Evolutionary conservation across 345 rosid species (phyloP).

Genomic region (Diplotaxis tenuifolia): DNA sequence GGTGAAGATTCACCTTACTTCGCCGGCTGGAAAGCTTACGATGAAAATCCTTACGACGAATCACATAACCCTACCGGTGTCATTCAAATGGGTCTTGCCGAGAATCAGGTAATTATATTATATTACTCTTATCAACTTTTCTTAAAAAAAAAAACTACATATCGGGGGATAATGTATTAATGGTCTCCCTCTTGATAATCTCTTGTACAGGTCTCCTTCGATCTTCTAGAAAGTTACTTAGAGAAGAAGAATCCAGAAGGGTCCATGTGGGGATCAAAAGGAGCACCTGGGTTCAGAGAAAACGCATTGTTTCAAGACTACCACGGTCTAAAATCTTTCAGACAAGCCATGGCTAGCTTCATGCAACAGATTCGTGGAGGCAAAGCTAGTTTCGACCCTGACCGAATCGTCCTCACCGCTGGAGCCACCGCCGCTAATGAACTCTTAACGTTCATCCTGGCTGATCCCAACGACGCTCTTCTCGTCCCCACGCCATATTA

Average conservation of each 20-base stretch:
- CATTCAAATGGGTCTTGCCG: conserved; percentile 96
- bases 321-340: conserved; percentile 79
- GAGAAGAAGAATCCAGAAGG: conserved; percentile 65
- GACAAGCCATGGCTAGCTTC: conserved; percentile 94
- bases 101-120: conserved; percentile 65
- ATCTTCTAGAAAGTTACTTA: conserved; percentile 71
- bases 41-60: conserved; percentile 76
- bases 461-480: conserved; percentile 84
- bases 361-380: conserved; percentile 83
- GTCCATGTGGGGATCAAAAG: conserved; percentile 59
- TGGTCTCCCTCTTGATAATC: not conserved
- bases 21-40: conserved; percentile 98
- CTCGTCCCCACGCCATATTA: conserved; percentile 91
- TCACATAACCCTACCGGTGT: conserved; percentile 70
- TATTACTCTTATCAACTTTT: not conserved
- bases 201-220: conserved; percentile 71
- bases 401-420: conserved; percentile 74
- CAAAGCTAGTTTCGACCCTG: conserved; percentile 66
- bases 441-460: conserved; percentile 78
- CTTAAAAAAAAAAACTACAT: not conserved
- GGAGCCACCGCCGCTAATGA: conserved; percentile 98
- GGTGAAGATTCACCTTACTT: conserved; percentile 97
- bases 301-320: conserved; percentile 95
- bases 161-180: not conserved
- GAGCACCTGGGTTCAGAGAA: conserved; percentile 71